Evolutionary conservation across 2,329 filamentous ascomycete species (phyloP), one percentile per base, ranked within the genome.

Genomic region (Cytospora paraplurivora): DNA sequence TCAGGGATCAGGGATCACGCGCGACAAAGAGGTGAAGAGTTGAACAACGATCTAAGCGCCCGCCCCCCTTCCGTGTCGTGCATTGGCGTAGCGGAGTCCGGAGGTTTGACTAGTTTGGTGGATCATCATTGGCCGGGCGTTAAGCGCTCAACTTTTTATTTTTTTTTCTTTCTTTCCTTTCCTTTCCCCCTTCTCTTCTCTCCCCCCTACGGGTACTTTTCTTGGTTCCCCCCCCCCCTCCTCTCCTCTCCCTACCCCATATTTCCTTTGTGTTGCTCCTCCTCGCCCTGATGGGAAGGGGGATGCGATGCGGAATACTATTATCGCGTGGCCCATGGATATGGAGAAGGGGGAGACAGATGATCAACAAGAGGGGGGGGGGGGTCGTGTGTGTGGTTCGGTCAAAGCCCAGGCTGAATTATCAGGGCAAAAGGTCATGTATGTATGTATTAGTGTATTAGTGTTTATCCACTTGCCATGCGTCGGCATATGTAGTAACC

Each of bases 1-100:
- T 44, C 61, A 62, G 49, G 63, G 63, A 59, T 62, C 63, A 65
- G 59, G 63, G 63, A 21, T 65, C 63, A 44, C 27, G 34, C 27
- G 55, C 27, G 27, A 27, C 33, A 53, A n/a, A 27, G n/a, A n/a
- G n/a, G n/a, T n/a, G n/a, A 47, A n/a, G 37, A 27, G 27, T 2
- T 27, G 27, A 27, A 27, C 37, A 47, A 35, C 51, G 54, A 58
- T 33, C 56, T 65, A 65, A 65, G 63, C 63, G 63, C 63, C 63
- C 59, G 59, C 59, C 27, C 27, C 27, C 27, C 54, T 62, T 62
- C 63, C 63, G 62, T 65, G 63, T 65, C 63, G 63, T 65, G 63
- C 63, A 65, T 54, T 50, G 27, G 27, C 27, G 58, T 55, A 61
- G 58, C 19, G 37, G 38, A 37, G 11, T 15, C 37, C 35, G 11